Evolutionary conservation across 176 grass and related monocot species (phyloP).

Genomic region (Bonia amplexicaulis): DNA sequence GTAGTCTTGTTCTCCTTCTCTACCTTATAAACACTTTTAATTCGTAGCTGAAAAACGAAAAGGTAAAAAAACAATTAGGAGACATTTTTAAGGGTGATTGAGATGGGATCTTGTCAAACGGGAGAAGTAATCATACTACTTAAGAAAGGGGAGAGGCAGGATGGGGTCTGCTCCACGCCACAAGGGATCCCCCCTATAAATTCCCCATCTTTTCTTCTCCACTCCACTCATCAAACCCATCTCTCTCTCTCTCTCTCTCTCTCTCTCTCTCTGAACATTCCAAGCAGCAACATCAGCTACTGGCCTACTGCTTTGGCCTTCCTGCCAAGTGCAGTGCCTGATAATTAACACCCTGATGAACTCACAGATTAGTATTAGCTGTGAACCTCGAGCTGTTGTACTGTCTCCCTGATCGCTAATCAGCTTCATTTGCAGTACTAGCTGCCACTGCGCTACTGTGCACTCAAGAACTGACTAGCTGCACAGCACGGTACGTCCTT

Average conservation of each 20-base stretch:
- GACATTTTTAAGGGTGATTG: not conserved
- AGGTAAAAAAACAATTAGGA: not conserved
- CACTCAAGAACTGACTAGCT: not conserved
- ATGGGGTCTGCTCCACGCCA: conserved; percentile 49
- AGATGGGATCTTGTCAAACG: conserved; percentile 33
- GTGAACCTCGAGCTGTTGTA: not conserved
- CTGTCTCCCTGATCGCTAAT: not conserved
- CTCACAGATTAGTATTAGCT: not conserved
- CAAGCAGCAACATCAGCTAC: not conserved
- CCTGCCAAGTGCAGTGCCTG: not conserved
- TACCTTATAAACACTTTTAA: not conserved
- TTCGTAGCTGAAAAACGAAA: not conserved
- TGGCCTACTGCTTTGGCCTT: not conserved
- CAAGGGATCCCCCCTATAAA: conserved; percentile 51
- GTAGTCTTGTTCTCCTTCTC: not conserved
- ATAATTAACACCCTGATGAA: not conserved
- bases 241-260: too few species aligned
- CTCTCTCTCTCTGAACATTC: not conserved
- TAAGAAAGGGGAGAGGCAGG: conserved; percentile 20
- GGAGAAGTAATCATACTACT: conserved; percentile 48
- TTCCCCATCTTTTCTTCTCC: conserved; percentile 36
- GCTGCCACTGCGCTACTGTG: conserved; percentile 2
- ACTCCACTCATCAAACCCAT: conserved; percentile 39
- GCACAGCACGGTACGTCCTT: not conserved
- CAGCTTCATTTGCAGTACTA: not conserved